Evolutionary conservation across 805 yeast species (phyloP).

Genomic region (Wickerhamiella sorbophila): DNA sequence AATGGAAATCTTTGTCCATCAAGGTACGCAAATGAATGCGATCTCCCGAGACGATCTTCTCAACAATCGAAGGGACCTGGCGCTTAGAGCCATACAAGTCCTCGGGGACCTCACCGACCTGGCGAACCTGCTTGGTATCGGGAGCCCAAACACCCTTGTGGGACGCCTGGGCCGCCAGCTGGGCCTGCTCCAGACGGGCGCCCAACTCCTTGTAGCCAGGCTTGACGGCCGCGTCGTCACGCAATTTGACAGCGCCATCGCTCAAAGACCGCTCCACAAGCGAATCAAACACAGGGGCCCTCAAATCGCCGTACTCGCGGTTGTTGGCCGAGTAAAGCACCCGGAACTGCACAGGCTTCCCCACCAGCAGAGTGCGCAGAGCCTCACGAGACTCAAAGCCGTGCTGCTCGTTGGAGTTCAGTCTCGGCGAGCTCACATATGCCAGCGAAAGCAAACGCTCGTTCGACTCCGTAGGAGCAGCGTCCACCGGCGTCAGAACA

Average conservation of each 20-base stretch:
- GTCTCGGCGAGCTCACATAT: slow-evolving; percentile 44
- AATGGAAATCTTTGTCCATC: slow-evolving; percentile 36
- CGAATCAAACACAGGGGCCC: slow-evolving; percentile 47
- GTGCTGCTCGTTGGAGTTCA: slow-evolving; percentile 28
- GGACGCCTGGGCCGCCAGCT: slow-evolving; percentile 35
- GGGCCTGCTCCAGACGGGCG: slow-evolving; percentile 23
- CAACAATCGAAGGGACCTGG: slow-evolving; percentile 50
- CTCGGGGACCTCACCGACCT: slow-evolving; percentile 13
- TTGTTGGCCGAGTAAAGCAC: slow-evolving; percentile 36
- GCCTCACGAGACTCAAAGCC: slow-evolving; percentile 49
- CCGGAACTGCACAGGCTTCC: slow-evolving; percentile 45
- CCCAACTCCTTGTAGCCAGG: slow-evolving; percentile 32
- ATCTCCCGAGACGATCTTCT: slow-evolving; percentile 67
- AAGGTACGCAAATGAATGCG: slow-evolving; percentile 49
- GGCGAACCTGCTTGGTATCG: slow-evolving; percentile 10
- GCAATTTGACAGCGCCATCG: slow-evolving; percentile 48
- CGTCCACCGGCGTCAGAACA: slow-evolving; percentile 36
- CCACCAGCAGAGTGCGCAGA: slow-evolving; percentile 46
- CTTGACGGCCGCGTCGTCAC: slow-evolving; percentile 34
- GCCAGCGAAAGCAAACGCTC: slow-evolving; percentile 56
- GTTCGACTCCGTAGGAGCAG: slow-evolving; percentile 25
- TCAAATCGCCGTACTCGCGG: slow-evolving; percentile 59
- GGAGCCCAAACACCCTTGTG: slow-evolving; percentile 43
- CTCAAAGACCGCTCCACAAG: slow-evolving; percentile 41
- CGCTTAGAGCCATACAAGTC: slow-evolving; percentile 17